A percentile compares a stretch with the other conserved stretches of the same genome.
Conservation (phyloP, 208 protist species). For the Leishmania martiniquensis region DNA sequence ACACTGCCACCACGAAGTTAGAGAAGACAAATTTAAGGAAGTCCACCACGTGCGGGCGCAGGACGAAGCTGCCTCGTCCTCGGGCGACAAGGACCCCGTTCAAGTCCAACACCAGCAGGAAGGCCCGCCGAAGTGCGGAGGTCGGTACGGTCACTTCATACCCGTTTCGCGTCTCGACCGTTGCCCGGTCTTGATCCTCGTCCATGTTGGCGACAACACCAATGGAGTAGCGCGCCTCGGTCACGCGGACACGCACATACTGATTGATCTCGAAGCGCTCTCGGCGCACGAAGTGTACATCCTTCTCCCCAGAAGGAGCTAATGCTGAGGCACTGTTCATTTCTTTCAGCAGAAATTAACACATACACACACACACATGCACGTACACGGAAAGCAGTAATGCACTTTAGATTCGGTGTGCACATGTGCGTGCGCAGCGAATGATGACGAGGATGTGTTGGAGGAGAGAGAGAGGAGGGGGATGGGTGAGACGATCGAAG, state of each 20-base stretch:
- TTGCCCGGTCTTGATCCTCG: constrained; percentile 52
- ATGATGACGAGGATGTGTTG: neutral
- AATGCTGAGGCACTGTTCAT: constrained; percentile 21
- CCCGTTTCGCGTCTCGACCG: constrained; percentile 77
- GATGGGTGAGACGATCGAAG: neutral
- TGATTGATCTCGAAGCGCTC: constrained; percentile 82
- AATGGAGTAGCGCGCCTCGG: constrained; percentile 69
- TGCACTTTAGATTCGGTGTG: neutral
- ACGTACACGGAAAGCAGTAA: neutral
- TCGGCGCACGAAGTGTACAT: constrained; percentile 23
- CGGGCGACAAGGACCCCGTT: constrained; percentile 91
- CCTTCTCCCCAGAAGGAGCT: neutral
- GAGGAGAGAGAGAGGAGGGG: neutral
- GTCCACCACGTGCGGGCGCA: constrained; percentile 72
- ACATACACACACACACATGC: too few relatives aligned
- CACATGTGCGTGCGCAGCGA: neutral
- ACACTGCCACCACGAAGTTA: constrained; percentile 91
- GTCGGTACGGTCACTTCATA: constrained; percentile 76
- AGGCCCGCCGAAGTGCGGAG: constrained; percentile 69
- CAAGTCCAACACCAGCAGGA: constrained; percentile 87
- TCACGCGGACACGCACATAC: constrained; percentile 84
- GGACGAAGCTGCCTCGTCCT: constrained; percentile 62
- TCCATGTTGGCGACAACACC: constrained; percentile 73
- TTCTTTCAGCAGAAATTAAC: neutral
- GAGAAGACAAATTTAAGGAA: constrained; percentile 88